Evolutionary conservation across 768 basidiomycete species (phyloP).

Genomic region (Rhodotorula toruloides): DNA sequence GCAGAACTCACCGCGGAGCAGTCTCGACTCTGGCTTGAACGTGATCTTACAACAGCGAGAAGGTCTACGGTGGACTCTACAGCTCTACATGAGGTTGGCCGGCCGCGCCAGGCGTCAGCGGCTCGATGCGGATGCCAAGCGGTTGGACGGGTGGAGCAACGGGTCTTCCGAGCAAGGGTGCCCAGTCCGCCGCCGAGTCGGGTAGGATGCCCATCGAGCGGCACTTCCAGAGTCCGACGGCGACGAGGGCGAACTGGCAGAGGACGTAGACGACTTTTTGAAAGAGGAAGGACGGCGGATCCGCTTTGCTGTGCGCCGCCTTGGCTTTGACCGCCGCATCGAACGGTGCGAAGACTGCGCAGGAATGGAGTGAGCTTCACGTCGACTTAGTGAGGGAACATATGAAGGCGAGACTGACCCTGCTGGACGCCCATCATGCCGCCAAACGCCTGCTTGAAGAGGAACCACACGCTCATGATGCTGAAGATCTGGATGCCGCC

Average conservation of each 20-base stretch:
- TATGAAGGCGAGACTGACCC: constrained; percentile 17
- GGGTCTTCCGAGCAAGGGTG: constrained; percentile 21
- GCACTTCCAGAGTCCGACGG: constrained; percentile 42
- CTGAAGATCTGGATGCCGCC: constrained; percentile 43
- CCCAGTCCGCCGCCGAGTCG: constrained; percentile 37
- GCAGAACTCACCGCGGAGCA: too few species aligned
- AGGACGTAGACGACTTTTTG: constrained; percentile 41
- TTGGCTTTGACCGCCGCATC: constrained; percentile 4
- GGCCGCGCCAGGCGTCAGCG: too few species aligned
- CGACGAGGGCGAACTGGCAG: constrained; percentile 39
- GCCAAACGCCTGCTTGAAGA: constrained; percentile 39
- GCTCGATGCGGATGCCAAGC: too few species aligned
- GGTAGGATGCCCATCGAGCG: constrained; percentile 43
- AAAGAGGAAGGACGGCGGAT: constrained; percentile 12
- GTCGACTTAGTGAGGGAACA: too few species aligned
- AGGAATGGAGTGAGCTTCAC: not conserved
- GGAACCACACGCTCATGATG: constrained; percentile 41
- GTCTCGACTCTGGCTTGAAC: too few species aligned
- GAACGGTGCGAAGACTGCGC: constrained; percentile 25
- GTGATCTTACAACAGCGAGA: too few species aligned
- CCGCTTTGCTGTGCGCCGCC: not conserved
- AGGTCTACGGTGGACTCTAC: too few species aligned
- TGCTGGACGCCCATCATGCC: constrained; percentile 38
- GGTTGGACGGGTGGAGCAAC: not conserved
- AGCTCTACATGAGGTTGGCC: not conserved